Base-by-base conservation (phyloP, 345 rosid genomes). In the Corchorus capsularis region DNA sequence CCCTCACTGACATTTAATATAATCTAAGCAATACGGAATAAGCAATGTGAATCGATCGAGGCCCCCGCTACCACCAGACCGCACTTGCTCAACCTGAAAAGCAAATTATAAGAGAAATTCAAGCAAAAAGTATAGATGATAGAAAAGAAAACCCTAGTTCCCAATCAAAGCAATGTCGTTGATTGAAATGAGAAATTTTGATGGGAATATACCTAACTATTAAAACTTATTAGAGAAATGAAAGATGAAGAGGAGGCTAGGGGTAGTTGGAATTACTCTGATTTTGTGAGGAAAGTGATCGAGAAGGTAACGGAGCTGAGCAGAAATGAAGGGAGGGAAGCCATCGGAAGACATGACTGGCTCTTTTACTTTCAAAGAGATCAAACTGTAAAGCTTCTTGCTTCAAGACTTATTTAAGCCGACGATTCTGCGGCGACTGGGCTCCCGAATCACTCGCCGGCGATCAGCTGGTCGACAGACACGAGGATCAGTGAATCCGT, bases 41-140 rank as follows among this genome's bases (percentile, higher is more conserved):
- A 90, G 85, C 87, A 96, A 86, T 55, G 97, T 91, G 81, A 93
- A 93, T 6, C 99, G 97, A 82, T 96, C 99, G 39, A 89, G 87
- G 75, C 78, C 82, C 45, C 75, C 85, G 6, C 92, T 89, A 85
- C 89, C 88, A 20, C 99, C 98, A 1, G 97, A 93, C 90, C 94
- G 81, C 9, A 79, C 87, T 82, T 90, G 93, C 71, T 92, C 99
- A 63, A 96, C 85, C 99, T 96, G 84, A 55, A 83, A 78, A 81
- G 1, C n/a, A 14, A 56, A 47, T 49, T 41, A 64, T 22, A 14
- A 75, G 72, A 27, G 7, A 27, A 46, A 73, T 1, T 50, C 19
- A 15, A 34, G 82, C 22, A 57, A 22, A 27, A 9, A 20, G 35
- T 20, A 57, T 15, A 10, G 6, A 20, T 3, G 35, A 57, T 22